phyloP scores from a whole-genome alignment of 805 yeast genomes.

The Metschnikowia noctiluminum region DNA sequence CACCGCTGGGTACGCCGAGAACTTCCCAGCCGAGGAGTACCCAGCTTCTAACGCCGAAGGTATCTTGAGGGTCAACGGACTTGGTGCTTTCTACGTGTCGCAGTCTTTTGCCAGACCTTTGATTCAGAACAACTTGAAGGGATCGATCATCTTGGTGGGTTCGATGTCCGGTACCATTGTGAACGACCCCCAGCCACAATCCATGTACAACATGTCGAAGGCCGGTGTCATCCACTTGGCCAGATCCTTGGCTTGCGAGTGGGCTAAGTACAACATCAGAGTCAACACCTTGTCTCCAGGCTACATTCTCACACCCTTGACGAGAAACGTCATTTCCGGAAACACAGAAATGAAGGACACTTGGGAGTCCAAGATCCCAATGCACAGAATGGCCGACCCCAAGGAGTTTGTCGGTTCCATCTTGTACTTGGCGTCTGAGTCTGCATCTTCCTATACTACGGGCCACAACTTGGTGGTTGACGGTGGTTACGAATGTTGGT shows the following conservation, averaged over 20 bases:
- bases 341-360: constrained; percentile 59
- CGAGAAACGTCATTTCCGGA: constrained; percentile 65
- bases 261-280: constrained; percentile 75
- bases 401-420: constrained; percentile 77
- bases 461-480: constrained; percentile 82
- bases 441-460: constrained; percentile 76
- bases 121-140: constrained; percentile 51
- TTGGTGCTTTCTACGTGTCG: constrained; percentile 74
- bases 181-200: constrained; percentile 76
- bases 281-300: constrained; percentile 81
- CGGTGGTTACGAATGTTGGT: constrained; percentile 88
- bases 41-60: constrained; percentile 68
- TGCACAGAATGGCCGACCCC: constrained; percentile 83
- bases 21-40: constrained; percentile 73
- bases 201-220: constrained; percentile 80
- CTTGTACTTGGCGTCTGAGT: constrained; percentile 65
- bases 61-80: constrained; percentile 64
- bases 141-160: constrained; percentile 67
- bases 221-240: constrained; percentile 84
- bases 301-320: constrained; percentile 75
- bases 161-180: constrained; percentile 78
- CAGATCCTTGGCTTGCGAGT: constrained; percentile 72
- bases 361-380: constrained; percentile 72
- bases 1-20: constrained; percentile 85
- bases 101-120: constrained; percentile 69